These are phyloP conservation scores for Chlamydomonas applanata DNA, from an alignment of 139 green algal genomes.

Conservation along the genomic window DNA sequence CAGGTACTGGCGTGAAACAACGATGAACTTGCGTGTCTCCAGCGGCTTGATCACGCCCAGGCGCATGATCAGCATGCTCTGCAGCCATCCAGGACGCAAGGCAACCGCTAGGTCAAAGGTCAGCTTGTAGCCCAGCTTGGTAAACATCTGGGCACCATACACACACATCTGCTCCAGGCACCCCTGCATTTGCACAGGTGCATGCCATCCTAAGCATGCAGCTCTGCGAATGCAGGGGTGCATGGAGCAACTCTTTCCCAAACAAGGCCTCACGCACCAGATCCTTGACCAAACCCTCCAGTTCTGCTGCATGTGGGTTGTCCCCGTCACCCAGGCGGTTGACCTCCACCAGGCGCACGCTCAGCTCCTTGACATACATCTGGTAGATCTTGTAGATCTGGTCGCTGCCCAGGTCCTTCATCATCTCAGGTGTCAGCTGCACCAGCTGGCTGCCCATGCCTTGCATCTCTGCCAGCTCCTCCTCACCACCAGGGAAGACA, in stretches of 20 bases:
- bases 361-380: constrained; percentile 65
- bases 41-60: constrained; percentile 56
- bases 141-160: neutral
- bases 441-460: constrained; percentile 28
- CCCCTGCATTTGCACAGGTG: too few species aligned
- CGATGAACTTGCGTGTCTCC: constrained; percentile 69
- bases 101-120: neutral
- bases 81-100: neutral
- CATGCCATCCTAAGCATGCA: too few species aligned
- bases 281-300: constrained; percentile 39
- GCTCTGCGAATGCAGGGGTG: too few species aligned
- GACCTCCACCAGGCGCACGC: constrained; percentile 30
- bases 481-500: constrained; percentile 17
- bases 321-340: constrained; percentile 5
- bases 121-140: neutral
- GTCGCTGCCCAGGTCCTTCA: constrained; percentile 51
- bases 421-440: constrained; percentile 36
- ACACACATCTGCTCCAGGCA: too few species aligned
- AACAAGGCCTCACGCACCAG: constrained; percentile 33
- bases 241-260: too few species aligned
- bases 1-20: constrained; percentile 57
- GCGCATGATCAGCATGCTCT: constrained; percentile 62
- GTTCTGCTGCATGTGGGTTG: constrained; percentile 3
- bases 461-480: constrained; percentile 22
- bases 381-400: constrained; percentile 65